A percentile compares a stretch with the other conserved stretches of the same genome.
Evolutionary conservation across 139 green algal species (phyloP).

Genomic region (Diplosphaera chodatii): DNA sequence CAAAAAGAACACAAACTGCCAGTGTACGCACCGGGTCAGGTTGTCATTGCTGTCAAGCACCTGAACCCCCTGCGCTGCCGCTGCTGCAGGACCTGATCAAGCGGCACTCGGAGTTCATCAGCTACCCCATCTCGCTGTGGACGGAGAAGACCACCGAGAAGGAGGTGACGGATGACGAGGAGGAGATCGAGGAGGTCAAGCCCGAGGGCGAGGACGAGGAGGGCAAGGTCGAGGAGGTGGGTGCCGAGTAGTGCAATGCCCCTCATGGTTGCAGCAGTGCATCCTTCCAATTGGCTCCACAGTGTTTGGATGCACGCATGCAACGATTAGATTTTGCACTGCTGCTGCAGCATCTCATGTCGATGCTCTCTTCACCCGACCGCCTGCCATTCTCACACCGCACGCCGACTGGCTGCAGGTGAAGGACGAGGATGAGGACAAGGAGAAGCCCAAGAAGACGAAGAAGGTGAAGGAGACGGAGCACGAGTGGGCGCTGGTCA

Average conservation of each 20-base stretch:
- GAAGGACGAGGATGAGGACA: conserved; percentile 52
- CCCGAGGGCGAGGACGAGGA: conserved; percentile 77
- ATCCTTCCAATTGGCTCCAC: too few species aligned
- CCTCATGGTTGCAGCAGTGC: too few species aligned
- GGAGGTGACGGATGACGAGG: conserved; percentile 86
- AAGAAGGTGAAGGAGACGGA: conserved; percentile 90
- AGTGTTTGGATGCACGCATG: too few species aligned
- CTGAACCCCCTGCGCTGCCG: too few species aligned
- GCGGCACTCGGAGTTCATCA: conserved; percentile 69
- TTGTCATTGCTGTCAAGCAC: too few species aligned
- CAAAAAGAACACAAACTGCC: too few species aligned
- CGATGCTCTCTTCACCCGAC: too few species aligned
- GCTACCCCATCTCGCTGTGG: conserved; percentile 88
- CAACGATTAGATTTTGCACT: too few species aligned
- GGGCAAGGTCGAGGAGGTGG: conserved; percentile 47
- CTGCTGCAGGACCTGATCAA: conserved; percentile 66
- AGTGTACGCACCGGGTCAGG: too few species aligned
- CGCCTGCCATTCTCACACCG: background rate
- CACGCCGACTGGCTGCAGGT: too few species aligned
- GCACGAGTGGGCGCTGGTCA: conserved; percentile 97
- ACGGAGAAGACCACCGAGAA: conserved; percentile 97
- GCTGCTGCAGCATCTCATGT: too few species aligned
- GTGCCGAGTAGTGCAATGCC: too few species aligned
- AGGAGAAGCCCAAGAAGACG: conserved; percentile 73
- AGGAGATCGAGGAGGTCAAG: conserved; percentile 63